These are phyloP conservation scores for Diaporthe nobilis DNA, from an alignment of 2,329 filamentous ascomycete genomes.

Conservation along the genomic window DNA sequence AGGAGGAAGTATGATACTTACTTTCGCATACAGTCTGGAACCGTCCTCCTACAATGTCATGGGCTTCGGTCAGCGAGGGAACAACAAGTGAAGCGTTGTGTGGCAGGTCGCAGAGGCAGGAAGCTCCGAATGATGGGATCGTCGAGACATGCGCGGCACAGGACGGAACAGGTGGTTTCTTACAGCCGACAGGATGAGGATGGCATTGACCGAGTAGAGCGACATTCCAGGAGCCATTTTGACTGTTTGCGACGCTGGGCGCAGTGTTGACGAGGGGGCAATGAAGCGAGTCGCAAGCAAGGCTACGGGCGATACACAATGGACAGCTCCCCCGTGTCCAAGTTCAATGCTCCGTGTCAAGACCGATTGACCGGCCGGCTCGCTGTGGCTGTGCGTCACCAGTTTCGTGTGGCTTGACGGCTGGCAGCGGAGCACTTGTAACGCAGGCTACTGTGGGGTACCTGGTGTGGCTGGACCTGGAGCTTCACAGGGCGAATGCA, in stretches of 20 bases:
- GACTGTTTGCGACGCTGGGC: conserved; percentile 40
- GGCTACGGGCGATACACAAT: neutral
- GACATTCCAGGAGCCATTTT: conserved; percentile 83
- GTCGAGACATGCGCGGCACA: neutral
- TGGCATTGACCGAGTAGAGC: conserved; percentile 82
- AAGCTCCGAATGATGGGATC: conserved; percentile 3
- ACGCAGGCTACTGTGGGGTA: neutral
- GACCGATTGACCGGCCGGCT: conserved; percentile 35
- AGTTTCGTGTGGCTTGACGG: neutral
- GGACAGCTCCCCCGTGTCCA: conserved; percentile 35
- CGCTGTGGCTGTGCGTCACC: conserved; percentile 19
- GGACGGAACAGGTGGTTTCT: conserved; percentile 7
- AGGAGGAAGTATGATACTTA: conserved; percentile 70
- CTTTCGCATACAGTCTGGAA: conserved; percentile 42
- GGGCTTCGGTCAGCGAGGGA: conserved; percentile 1
- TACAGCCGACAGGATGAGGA: conserved; percentile 56
- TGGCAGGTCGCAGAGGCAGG: neutral
- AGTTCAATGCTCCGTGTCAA: conserved; percentile 42
- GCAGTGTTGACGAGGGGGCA: conserved; percentile 20
- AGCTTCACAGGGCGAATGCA: neutral
- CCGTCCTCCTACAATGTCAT: conserved; percentile 38
- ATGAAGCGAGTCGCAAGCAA: conserved; percentile 30
- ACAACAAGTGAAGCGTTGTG: neutral
- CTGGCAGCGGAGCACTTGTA: neutral
- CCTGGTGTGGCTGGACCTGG: neutral